Evolutionary conservation across 192 early-diverging fungal species (phyloP), one percentile per base, ranked within the genome.

Genomic region (Gaertneriomyces semiglobifer): DNA sequence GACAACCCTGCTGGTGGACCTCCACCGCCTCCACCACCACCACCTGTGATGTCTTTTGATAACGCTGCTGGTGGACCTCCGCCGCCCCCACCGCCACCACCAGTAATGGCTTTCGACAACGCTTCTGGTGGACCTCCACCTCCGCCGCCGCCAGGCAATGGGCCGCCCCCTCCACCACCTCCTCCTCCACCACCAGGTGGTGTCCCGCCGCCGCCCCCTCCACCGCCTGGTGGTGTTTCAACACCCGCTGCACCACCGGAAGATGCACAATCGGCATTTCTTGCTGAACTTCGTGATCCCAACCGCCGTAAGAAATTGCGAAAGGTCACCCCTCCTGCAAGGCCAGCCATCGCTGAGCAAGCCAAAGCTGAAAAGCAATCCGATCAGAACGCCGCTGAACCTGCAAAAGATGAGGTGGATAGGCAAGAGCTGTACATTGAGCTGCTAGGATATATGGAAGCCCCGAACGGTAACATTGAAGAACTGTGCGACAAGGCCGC

Each of bases 381-480:
- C 38, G 54, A 65, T 48, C 18, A 53, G 50, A 54, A 65, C 51
- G 51, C 52, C 39, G 63, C 48, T 16, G 20, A 19, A 25, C 60
- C 71, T 39, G 18, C 56, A 19, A 25, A 44, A 4, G 55, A 62
- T 6, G 76, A 71, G 63, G 62, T 64, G 4, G 69, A 74, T 48
- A 74, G 80, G 11, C 70, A 81, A 53, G 72, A 79, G 44, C 64
- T 77, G 41, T 72, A 80, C 56, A 80, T 79, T 25, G 79, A 81
- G 60, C 62, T 81, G 58, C 65, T 81, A 5, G 79, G 77, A 18
- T 81, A 74, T 64, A 81, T 81, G 79, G 77, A 81, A 59, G 72
- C 79, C 12, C 77, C 79, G 8, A 75, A 75, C 59, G 79, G 79
- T 41, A 74, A 68, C 59, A 68, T 81, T 43, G 75, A 78, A 54